A percentile compares a stretch with the other conserved stretches of the same genome.
Conservation (phyloP, 169 alveolate genomes). For the Cryptosporidium ubiquitum region DNA sequence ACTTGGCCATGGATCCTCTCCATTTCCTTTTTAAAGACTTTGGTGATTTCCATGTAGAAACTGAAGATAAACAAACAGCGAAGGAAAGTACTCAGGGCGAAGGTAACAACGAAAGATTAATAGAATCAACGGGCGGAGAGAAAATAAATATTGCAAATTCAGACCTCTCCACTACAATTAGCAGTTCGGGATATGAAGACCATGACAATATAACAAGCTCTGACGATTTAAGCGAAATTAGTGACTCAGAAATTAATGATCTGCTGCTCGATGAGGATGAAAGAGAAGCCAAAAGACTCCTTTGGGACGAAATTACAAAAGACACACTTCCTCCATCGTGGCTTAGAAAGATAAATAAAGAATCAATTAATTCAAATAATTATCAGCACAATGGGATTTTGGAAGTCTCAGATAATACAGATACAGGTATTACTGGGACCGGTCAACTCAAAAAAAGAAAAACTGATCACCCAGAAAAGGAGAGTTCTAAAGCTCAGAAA, state of each 20-base stretch:
- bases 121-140: not conserved
- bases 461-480: not conserved
- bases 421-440: not conserved
- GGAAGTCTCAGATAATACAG: not conserved
- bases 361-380: not conserved
- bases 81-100: not conserved
- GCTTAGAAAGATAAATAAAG: conserved; percentile 76
- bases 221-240: conserved; percentile 76
- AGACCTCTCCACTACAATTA: conserved; percentile 6
- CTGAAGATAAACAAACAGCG: not conserved
- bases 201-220: conserved; percentile 17
- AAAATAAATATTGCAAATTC: not conserved
- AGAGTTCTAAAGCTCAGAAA: conserved; percentile 30
- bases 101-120: not conserved
- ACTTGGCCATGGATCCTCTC: conserved; percentile 70
- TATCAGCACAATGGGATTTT: not conserved
- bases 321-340: conserved; percentile 83
- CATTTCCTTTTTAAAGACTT: conserved; percentile 41
- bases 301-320: conserved; percentile 89
- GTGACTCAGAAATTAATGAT: conserved; percentile 80
- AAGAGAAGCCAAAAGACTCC: conserved; percentile 81
- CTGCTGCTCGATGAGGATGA: conserved; percentile 85
- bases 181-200: not conserved
- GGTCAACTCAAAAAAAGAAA: not conserved
- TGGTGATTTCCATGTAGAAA: not conserved